These are phyloP conservation scores for Ambrosia trifida DNA, from an alignment of 129 eudicot species.

Conservation along the genomic window DNA sequence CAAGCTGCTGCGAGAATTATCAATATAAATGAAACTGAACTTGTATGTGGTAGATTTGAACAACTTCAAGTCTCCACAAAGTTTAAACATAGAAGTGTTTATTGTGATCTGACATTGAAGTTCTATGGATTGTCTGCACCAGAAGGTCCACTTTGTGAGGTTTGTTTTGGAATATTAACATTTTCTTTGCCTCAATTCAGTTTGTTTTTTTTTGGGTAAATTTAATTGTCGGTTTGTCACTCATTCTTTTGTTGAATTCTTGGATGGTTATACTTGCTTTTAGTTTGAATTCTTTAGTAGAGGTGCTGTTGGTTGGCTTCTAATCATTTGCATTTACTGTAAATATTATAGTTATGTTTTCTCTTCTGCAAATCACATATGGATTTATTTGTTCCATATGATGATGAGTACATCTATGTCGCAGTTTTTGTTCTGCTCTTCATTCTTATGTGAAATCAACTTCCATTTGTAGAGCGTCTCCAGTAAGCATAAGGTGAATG, in stretches of 20 bases:
- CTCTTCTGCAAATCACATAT: constrained; percentile 4
- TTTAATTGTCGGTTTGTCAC: background rate
- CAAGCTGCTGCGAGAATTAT: constrained; percentile 88
- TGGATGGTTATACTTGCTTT: background rate
- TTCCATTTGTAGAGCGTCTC: constrained; percentile 68
- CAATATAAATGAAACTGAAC: constrained; percentile 57
- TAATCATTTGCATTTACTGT: constrained; percentile 20
- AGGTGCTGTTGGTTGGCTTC: constrained; percentile 1
- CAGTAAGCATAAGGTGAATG: constrained; percentile 81
- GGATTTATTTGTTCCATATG: background rate
- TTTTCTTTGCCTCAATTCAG: constrained; percentile 1
- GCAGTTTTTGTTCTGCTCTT: constrained; percentile 17
- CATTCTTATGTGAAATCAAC: constrained; percentile 18
- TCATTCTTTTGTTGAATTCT: constrained; percentile 3
- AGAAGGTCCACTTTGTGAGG: constrained; percentile 98
- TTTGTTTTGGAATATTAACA: constrained; percentile 30
- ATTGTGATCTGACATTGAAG: constrained; percentile 77
- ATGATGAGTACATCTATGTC: constrained; percentile 19
- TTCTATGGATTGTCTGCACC: constrained; percentile 92
- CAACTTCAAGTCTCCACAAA: constrained; percentile 78
- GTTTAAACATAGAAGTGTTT: constrained; percentile 76
- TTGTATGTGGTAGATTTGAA: constrained; percentile 93
- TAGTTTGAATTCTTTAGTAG: constrained; percentile 6
- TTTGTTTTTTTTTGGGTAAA: constrained; percentile 10
- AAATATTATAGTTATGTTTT: constrained; percentile 1